Percentiles rank a stretch among this genome's conserved stretches.
Conservation (phyloP, 768 basidiomycete species). For the Mycena galopus region DNA sequence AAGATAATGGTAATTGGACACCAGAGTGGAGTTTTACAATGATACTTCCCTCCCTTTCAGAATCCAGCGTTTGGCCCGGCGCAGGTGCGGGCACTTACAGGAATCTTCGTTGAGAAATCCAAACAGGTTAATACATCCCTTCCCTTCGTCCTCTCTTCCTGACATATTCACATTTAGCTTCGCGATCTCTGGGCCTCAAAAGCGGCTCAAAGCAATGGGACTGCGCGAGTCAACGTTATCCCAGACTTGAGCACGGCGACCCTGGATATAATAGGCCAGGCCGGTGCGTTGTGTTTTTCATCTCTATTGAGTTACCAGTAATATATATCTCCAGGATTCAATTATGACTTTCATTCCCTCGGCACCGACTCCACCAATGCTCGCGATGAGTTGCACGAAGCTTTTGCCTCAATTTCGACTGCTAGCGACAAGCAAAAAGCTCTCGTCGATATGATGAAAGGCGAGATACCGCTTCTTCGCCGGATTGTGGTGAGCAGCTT, state of each 20-base stretch:
- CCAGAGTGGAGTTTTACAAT: not conserved
- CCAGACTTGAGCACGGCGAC: constrained; percentile 67
- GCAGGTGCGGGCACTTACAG: constrained; percentile 57
- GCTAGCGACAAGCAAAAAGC: constrained; percentile 39
- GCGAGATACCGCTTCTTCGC: constrained; percentile 45
- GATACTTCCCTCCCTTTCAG: constrained; percentile 31
- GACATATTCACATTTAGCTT: constrained; percentile 39
- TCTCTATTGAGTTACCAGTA: constrained; percentile 51
- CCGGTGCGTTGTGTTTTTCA: constrained; percentile 54
- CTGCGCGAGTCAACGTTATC: constrained; percentile 57
- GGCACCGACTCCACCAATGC: constrained; percentile 9
- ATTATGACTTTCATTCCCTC: constrained; percentile 32
- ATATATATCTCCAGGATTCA: constrained; percentile 25
- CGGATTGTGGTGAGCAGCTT: not conserved
- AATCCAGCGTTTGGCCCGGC: constrained; percentile 63
- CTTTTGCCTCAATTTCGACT: constrained; percentile 57
- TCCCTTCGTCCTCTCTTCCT: not conserved
- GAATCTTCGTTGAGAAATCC: constrained; percentile 57
- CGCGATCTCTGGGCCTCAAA: constrained; percentile 49
- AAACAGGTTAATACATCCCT: constrained; percentile 38
- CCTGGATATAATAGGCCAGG: constrained; percentile 72
- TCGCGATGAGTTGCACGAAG: constrained; percentile 51
- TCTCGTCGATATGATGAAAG: constrained; percentile 39
- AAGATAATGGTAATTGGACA: constrained; percentile 39
- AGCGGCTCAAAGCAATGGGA: constrained; percentile 30